A percentile compares a stretch with the other conserved stretches of the same genome.
Evolutionary conservation across 345 rosid genomes (phyloP).

Genomic region (Linum tenue): DNA sequence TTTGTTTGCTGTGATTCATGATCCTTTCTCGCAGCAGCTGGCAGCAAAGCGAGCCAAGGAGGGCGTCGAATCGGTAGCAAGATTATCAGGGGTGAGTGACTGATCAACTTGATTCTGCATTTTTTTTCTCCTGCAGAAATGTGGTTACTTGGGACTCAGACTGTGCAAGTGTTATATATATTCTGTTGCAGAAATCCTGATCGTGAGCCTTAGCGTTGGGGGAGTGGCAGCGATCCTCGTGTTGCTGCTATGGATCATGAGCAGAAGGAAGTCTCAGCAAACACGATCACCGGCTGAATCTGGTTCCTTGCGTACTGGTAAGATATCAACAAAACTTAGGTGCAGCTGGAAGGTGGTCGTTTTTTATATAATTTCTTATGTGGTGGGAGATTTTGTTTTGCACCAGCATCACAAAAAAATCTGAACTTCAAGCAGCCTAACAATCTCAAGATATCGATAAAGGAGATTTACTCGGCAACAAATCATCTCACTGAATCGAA

Average conservation of each 20-base stretch:
- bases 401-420: conserved; percentile 14
- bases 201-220: conserved; percentile 22
- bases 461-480: conserved; percentile 41
- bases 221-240: conserved; percentile 20
- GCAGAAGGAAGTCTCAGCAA: conserved; percentile 10
- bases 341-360: not conserved
- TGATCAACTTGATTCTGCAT: not conserved
- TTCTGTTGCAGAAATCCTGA: conserved; percentile 21
- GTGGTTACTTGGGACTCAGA: too few species aligned
- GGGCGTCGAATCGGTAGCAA: not conserved
- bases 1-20: not conserved
- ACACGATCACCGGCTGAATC: conserved; percentile 11
- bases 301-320: conserved; percentile 11
- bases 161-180: not conserved
- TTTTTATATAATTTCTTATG: not conserved
- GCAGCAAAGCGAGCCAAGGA: conserved; percentile 13
- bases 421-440: conserved; percentile 15
- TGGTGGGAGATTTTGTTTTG: not conserved
- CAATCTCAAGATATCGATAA: conserved; percentile 26
- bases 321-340: not conserved
- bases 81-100: conserved; percentile 10
- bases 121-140: too few species aligned
- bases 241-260: conserved; percentile 24
- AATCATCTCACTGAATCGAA: conserved; percentile 37
- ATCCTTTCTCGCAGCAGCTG: not conserved